These are phyloP conservation scores for Penicillium ucsense DNA, from an alignment of 495 filamentous ascomycete species.

Conservation along the genomic window DNA sequence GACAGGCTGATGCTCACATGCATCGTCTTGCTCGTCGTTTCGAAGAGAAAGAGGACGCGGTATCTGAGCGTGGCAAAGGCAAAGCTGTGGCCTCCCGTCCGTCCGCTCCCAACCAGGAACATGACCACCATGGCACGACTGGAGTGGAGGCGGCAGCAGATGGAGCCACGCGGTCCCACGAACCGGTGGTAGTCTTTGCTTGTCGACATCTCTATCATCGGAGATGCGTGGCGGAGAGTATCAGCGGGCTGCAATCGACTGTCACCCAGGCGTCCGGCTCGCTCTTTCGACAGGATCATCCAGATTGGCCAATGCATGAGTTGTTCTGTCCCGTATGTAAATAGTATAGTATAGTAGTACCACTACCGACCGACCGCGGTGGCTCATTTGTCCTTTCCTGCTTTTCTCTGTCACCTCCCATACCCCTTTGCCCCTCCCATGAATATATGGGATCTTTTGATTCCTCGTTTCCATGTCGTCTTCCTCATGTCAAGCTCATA, in stretches of 20 bases:
- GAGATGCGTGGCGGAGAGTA: slow-evolving; percentile 30
- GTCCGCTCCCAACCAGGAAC: background rate
- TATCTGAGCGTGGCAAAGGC: slow-evolving; percentile 29
- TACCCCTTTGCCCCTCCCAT: slow-evolving; percentile 1
- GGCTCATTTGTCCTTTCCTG: slow-evolving; percentile 11
- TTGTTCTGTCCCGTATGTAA: slow-evolving; percentile 32
- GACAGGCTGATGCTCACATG: slow-evolving; percentile 37
- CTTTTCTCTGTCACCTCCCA: slow-evolving; percentile 5
- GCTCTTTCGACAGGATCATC: slow-evolving; percentile 12
- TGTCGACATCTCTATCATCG: slow-evolving; percentile 47
- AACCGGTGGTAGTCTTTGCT: slow-evolving; percentile 41
- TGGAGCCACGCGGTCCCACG: slow-evolving; percentile 4
- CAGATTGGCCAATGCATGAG: slow-evolving; percentile 23
- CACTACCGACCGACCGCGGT: too few relatives aligned
- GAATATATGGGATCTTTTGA: too few relatives aligned
- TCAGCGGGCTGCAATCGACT: slow-evolving; percentile 8
- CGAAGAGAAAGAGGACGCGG: slow-evolving; percentile 21
- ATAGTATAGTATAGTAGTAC: slow-evolving; percentile 10
- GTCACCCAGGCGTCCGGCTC: slow-evolving; percentile 4
- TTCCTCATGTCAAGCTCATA: too few relatives aligned
- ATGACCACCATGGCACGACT: slow-evolving; percentile 10
- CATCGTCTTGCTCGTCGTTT: slow-evolving; percentile 22
- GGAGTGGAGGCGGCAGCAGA: slow-evolving; percentile 2
- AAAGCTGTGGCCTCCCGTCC: slow-evolving; percentile 25
- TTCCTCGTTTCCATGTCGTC: too few relatives aligned